Percentiles rank a stretch among this genome's conserved stretches.
Conservation (phyloP, 176 grass and related monocot genomes). For the Saccharum officinarum region DNA sequence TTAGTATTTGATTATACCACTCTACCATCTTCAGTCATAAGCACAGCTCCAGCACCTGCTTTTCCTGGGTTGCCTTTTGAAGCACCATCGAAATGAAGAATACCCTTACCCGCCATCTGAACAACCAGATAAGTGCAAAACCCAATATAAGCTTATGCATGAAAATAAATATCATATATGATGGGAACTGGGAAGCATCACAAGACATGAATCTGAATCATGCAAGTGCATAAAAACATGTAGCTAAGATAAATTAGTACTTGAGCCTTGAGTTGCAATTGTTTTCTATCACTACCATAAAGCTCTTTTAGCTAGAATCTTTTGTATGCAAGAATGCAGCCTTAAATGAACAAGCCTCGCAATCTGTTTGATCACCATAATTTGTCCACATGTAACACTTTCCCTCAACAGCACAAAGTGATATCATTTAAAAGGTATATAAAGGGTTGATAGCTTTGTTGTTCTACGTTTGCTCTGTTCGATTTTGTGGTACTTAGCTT, state of each 20-base stretch:
- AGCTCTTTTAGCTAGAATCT: background rate
- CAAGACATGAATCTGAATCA: background rate
- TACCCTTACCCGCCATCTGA: constrained; percentile 49
- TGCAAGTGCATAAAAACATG: background rate
- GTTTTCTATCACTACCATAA: background rate
- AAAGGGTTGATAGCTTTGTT: background rate
- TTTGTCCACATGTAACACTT: background rate
- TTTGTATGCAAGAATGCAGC: background rate
- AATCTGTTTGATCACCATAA: background rate
- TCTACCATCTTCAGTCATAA: constrained; percentile 70
- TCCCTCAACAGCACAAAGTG: background rate
- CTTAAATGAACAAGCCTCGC: background rate
- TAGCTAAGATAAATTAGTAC: background rate
- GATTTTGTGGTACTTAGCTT: background rate
- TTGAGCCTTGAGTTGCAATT: background rate
- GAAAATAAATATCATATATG: constrained; percentile 6
- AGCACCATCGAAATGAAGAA: constrained; percentile 82
- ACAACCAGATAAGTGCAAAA: constrained; percentile 27
- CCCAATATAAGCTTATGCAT: constrained; percentile 16
- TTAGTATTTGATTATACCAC: constrained; percentile 52
- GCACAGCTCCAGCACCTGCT: constrained; percentile 80
- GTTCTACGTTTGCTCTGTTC: background rate
- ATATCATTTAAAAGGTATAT: background rate
- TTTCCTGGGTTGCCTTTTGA: constrained; percentile 95
- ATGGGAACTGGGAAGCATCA: background rate